Evolutionary conservation across 2,329 filamentous ascomycete species (phyloP), one percentile per base, ranked within the genome.

Genomic region (Neonectria hederae): DNA sequence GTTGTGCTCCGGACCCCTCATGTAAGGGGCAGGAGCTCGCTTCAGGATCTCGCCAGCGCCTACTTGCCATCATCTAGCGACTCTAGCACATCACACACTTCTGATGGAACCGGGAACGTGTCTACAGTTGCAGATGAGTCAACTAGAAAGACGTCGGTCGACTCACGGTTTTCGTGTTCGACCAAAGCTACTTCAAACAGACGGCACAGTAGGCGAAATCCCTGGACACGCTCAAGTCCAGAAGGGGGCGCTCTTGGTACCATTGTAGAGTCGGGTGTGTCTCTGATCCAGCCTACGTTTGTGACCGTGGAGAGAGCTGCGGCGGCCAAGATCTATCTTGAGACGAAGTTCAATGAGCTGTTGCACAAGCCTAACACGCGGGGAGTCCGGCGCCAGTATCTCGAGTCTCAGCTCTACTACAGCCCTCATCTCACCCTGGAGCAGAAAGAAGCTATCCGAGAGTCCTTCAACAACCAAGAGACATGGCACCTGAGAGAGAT

Each of bases 321-420:
- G 0, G 90, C 92, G 0, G 91, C 93, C 46, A 97, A 97, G 76
- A 88, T 97, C 21, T 97, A 89, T 72, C 85, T 98, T 10, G 96
- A 98, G 77, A 93, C 89, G 0, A 88, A 94, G 72, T 97, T 92
- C 81, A 90, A 94, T 70, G 82, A 88, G n/a, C 77, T 93, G 8
- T 82, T 93, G 2, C 82, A 82, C 26, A 81, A 81, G 3, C 80
- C 83, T 2, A 70, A 74, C 10, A 51, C 72, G 10, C 76, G 80
- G 4, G 69, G 59, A n/a, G 57, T 71, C 43, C 75, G 79, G 11
- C 69, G 67, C 4, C 76, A 78, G 59, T 76, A 76, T 45, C 72
- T 82, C 14, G 79, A 82, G 62, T 71, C 76, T 6, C 84, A 88
- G 28, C 82, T 97, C 10, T 86, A 87, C 65, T 80, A 82, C 57